Evolutionary conservation across 2,329 filamentous ascomycete species (phyloP).

Genomic region (Alternaria postmessia): DNA sequence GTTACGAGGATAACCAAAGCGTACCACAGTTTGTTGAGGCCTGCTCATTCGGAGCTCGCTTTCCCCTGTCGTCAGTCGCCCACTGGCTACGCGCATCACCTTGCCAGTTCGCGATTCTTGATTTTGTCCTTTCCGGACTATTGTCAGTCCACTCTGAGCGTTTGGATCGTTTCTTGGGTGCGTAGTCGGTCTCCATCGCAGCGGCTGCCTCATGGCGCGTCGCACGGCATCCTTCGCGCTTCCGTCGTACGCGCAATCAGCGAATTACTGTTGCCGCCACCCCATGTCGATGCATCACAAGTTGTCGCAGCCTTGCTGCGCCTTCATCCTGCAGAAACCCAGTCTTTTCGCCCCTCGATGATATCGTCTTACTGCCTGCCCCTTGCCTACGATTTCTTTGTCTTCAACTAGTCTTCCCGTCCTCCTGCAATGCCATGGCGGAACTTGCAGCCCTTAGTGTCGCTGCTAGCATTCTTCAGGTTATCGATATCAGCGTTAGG

Average conservation of each 20-base stretch:
- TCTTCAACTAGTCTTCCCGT: conserved; percentile 1
- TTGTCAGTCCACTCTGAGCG: not conserved
- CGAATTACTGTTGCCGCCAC: not conserved
- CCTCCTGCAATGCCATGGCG: conserved; percentile 23
- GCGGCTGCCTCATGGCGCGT: not conserved
- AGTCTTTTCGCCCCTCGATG: not conserved
- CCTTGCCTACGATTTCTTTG: conserved; percentile 1
- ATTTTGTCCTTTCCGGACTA: not conserved
- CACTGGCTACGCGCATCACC: not conserved
- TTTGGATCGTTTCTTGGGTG: not conserved
- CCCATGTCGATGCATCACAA: not conserved
- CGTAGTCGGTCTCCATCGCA: not conserved
- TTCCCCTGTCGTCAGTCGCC: not conserved
- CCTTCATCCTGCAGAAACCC: not conserved
- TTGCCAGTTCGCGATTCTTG: not conserved
- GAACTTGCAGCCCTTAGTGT: conserved; percentile 21
- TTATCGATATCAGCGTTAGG: conserved; percentile 19
- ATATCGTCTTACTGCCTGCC: not conserved
- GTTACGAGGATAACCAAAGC: not conserved
- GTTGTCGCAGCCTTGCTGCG: conserved; percentile 17
- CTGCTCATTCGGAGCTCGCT: not conserved
- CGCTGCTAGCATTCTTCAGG: conserved; percentile 26
- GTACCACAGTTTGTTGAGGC: not conserved
- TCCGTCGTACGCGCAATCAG: conserved; percentile 2
- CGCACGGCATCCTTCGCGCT: not conserved